Evolutionary conservation across 2,329 filamentous ascomycete species (phyloP).

Genomic region (Verticillium nubilum): DNA sequence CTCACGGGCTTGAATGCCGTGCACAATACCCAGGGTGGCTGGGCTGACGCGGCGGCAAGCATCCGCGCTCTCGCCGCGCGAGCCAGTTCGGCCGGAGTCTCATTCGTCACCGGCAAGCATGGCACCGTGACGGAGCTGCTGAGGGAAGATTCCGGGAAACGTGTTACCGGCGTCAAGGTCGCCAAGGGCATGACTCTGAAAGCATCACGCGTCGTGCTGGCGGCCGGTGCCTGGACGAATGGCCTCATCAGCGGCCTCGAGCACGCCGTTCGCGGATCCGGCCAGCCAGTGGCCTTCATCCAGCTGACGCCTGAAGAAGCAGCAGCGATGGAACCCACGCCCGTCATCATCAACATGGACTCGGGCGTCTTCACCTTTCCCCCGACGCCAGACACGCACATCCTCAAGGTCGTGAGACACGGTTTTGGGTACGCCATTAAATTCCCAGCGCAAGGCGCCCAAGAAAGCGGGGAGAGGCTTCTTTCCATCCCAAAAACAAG

Average conservation of each 20-base stretch:
- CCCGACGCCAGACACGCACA: conserved; percentile 36
- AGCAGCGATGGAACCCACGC: conserved; percentile 42
- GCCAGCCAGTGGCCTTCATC: conserved; percentile 62
- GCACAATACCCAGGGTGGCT: conserved; percentile 22
- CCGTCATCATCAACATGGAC: conserved; percentile 52
- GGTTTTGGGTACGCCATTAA: conserved; percentile 47
- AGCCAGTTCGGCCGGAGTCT: conserved; percentile 22
- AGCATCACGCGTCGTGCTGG: conserved; percentile 54
- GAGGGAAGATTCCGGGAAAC: conserved; percentile 2
- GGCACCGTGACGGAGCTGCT: conserved; percentile 20
- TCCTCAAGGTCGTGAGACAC: conserved; percentile 57
- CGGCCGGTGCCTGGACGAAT: conserved; percentile 75
- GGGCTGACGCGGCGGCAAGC: conserved; percentile 23
- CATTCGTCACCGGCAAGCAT: conserved; percentile 21
- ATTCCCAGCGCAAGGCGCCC: conserved; percentile 37
- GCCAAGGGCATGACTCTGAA: conserved; percentile 21
- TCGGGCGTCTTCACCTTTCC: conserved; percentile 52
- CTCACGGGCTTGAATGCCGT: conserved; percentile 6
- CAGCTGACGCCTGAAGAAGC: conserved; percentile 55
- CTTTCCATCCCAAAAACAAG: conserved; percentile 28
- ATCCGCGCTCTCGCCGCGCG: conserved; percentile 18
- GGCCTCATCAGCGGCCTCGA: conserved; percentile 65
- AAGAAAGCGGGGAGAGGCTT: conserved; percentile 15
- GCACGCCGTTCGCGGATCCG: conserved; percentile 57
- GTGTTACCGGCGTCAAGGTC: conserved; percentile 19